Conservation (phyloP, 148 eudicot genomes). For the Silene latifolia region DNA sequence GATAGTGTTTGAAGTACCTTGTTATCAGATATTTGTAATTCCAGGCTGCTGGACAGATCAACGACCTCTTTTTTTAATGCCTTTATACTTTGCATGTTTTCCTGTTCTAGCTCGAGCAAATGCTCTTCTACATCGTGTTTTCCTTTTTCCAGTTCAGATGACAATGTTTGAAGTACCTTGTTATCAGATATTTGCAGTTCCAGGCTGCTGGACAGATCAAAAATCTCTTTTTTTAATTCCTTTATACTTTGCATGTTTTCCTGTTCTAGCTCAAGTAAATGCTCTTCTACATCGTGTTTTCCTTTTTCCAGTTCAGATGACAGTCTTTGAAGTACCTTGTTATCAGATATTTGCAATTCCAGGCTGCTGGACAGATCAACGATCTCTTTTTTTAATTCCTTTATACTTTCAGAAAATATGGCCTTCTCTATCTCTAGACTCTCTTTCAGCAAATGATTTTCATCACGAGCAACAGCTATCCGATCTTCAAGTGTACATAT, state of each 20-base stretch:
- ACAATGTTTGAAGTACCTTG: conserved; percentile 42
- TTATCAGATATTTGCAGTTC: conserved; percentile 49
- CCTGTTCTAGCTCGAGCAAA: conserved; percentile 46
- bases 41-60: conserved; percentile 35
- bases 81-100: conserved; percentile 45
- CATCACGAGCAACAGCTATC: conserved; percentile 36
- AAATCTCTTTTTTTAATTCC: conserved; percentile 36
- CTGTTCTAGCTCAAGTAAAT: conserved; percentile 43
- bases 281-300: conserved; percentile 51
- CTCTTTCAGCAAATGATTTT: conserved; percentile 39
- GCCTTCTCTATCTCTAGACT: conserved; percentile 40
- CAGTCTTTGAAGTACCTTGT: conserved; percentile 43
- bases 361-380: conserved; percentile 32
- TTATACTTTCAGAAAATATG: conserved; percentile 31
- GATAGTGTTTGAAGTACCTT: conserved; percentile 44
- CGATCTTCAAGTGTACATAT: conserved; percentile 39
- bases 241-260: conserved; percentile 48
- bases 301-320: conserved; percentile 45
- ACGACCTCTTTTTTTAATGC: conserved; percentile 36
- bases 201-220: conserved; percentile 34
- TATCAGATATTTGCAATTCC: conserved; percentile 49
- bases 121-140: conserved; percentile 52
- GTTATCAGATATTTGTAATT: conserved; percentile 47
- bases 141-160: conserved; percentile 44
- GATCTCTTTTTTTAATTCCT: conserved; percentile 39